A percentile compares a stretch with the other conserved stretches of the same genome.
phyloP scores from a whole-genome alignment of 768 basidiomycete genomes.

The Amanita pallidorosea region DNA sequence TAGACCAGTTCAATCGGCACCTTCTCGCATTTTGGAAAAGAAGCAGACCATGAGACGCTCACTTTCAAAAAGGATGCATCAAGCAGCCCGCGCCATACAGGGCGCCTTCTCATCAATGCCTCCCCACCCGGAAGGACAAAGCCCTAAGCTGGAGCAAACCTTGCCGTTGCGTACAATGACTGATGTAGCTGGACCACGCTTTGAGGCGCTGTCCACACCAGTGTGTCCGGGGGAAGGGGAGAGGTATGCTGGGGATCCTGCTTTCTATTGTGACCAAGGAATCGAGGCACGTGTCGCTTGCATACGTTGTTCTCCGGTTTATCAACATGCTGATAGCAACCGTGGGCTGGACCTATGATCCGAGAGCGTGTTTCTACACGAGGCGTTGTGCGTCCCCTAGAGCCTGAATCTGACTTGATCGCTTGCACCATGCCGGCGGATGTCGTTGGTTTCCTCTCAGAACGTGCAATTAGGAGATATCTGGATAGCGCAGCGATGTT shows the following conservation, averaged over 20 bases:
- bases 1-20: neutral
- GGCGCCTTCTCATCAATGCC: neutral
- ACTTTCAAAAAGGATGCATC: constrained; percentile 11
- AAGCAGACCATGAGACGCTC: constrained; percentile 8
- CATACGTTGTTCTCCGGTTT: neutral
- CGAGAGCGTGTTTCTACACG: constrained; percentile 80
- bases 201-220: constrained; percentile 11
- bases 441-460: constrained; percentile 65
- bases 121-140: neutral
- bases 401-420: constrained; percentile 53
- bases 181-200: constrained; percentile 27
- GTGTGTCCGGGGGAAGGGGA: constrained; percentile 11
- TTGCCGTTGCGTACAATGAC: constrained; percentile 10
- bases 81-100: constrained; percentile 9
- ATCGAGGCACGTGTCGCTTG: constrained; percentile 20
- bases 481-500: constrained; percentile 47
- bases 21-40: neutral
- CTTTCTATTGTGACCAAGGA: constrained; percentile 37
- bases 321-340: constrained; percentile 9
- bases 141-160: constrained; percentile 4
- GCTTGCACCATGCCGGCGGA: constrained; percentile 57
- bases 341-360: constrained; percentile 60
- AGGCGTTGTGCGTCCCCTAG: constrained; percentile 77
- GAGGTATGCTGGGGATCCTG: constrained; percentile 48
- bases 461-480: constrained; percentile 69